These are phyloP conservation scores for Coprinopsis sp. DNA, from an alignment of 768 basidiomycete species.

Conservation along the genomic window DNA sequence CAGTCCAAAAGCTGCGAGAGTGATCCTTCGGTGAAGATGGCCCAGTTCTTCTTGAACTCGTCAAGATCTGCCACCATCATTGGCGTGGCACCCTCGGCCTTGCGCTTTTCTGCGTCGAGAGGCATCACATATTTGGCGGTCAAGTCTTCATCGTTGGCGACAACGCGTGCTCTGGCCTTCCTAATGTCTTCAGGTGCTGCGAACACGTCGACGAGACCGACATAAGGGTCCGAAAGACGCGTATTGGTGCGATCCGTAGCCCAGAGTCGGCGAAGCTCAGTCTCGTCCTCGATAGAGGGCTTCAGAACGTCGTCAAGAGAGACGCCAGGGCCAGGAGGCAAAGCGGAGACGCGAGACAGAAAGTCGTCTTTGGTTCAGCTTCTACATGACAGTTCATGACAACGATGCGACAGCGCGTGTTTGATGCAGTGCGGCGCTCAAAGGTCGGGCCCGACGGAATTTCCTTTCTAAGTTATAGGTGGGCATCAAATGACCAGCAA, in stretches of 20 bases:
- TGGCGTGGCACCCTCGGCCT: slow-evolving; percentile 45
- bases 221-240: slow-evolving; percentile 42
- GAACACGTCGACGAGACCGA: slow-evolving; percentile 60
- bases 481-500: not conserved
- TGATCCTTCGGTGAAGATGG: slow-evolving; percentile 58
- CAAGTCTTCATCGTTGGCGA: slow-evolving; percentile 34
- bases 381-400: too few relatives aligned
- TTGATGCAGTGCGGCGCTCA: not conserved
- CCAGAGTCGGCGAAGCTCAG: slow-evolving; percentile 49
- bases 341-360: slow-evolving; percentile 7
- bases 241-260: slow-evolving; percentile 45
- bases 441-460: too few relatives aligned
- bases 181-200: slow-evolving; percentile 43
- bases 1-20: slow-evolving; percentile 55
- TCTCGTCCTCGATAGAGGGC: slow-evolving; percentile 54
- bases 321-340: slow-evolving; percentile 17
- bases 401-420: slow-evolving; percentile 12
- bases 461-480: too few relatives aligned
- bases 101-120: slow-evolving; percentile 37
- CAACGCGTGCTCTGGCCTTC: slow-evolving; percentile 46
- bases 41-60: slow-evolving; percentile 61
- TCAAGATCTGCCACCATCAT: slow-evolving; percentile 47
- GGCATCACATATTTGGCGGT: slow-evolving; percentile 51
- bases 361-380: too few relatives aligned
- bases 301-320: slow-evolving; percentile 43